Base-by-base conservation (phyloP, 2,329 filamentous ascomycete genomes). In the Huntiella decipiens region DNA sequence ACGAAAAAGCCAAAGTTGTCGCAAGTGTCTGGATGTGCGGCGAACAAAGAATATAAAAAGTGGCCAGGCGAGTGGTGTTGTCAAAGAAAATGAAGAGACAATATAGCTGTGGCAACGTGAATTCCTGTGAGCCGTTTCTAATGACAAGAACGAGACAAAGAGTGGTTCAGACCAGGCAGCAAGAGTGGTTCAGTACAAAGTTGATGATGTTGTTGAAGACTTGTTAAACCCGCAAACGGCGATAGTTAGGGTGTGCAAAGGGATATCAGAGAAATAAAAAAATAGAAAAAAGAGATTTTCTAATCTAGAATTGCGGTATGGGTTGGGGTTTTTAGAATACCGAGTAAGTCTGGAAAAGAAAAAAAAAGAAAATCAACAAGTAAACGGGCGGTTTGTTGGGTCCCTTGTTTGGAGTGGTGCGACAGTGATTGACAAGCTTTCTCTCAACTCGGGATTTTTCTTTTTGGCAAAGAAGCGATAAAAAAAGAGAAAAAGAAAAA, bases 41-140 rank as follows among this genome's bases (percentile, higher is more conserved):
- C 22, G 22, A 28, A 47, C 28, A 44, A 32, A 16, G 5, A 44
- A 31, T 33, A 46, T 37, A 41, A 28, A 28, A 34, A 11, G 33
- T n/a, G n/a, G 34, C 33, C 2, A 32, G 34, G 16, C 16, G 15
- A 11, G 31, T 22, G 36, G 28, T 8, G n/a, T 22, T 33, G n/a
- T 43, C 5, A 38, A 15, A 39, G 19, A 43, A 13, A 48, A 31
- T 39, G 15, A 39, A 19, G 37, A 39, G 16, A 45, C 28, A 15
- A 45, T 15, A 50, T 42, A 43, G 31, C 45, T 36, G 35, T 48
- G 22, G 42, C 37, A 45, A 45, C 28, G 8, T 47, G 22, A 15
- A 49, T 41, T 47, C 45, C 32, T 38, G 44, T 15, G 17, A 37
- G 33, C 6, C 22, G 22, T 28, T 28, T 28, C 22, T 28, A 28